Base-by-base conservation (phyloP, 345 rosid species). In the Brassica rapa region DNA sequence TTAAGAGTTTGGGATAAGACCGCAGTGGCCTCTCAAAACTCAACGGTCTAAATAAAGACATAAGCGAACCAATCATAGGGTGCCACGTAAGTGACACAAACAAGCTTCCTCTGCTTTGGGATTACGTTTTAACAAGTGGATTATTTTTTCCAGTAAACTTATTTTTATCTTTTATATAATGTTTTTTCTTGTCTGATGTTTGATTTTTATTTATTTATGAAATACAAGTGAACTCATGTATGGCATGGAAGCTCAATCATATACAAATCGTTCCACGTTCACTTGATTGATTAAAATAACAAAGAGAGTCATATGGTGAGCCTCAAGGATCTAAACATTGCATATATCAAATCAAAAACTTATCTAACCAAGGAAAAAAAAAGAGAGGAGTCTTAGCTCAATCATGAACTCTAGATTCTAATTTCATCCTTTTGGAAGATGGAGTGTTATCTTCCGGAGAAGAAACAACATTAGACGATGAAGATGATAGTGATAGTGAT, bases 1-100 rank as follows among this genome's bases (percentile, higher is more conserved):
- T 32, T 32, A 27, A 14, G 35, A 15, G 11, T 68, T 60, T 69
- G 62, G 30, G 82, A 78, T 78, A 78, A 78, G 82, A 78, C 77
- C n/a, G 16, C 55, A 59, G 43, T 66, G 62, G 24, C 51, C 41
- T 62, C 30, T 25, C 1, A 62, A 41, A 24, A 27, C 72, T 66
- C 55, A 72, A 78, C 77, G 82, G 68, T 78, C 82, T 64, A 41
- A 46, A 53, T 35, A 29, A 27, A 29, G 68, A 10, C 30, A 32
- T 23, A 37, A 39, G 0, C 4, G 1, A 14, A 59, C 77, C 72
- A 72, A 78, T 72, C 62, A 66, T 14, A 14, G 41, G n/a, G 0
- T 59, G 68, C 68, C 82, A 78, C 81, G 63, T 72, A 3, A 12
- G 11, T 65, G 37, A 14, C 43, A 41, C 61, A 33, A 25, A 61